Percentiles rank a stretch among this genome's conserved stretches.
Conservation (phyloP, 805 yeast genomes). For the Barnettozyma sp. region DNA sequence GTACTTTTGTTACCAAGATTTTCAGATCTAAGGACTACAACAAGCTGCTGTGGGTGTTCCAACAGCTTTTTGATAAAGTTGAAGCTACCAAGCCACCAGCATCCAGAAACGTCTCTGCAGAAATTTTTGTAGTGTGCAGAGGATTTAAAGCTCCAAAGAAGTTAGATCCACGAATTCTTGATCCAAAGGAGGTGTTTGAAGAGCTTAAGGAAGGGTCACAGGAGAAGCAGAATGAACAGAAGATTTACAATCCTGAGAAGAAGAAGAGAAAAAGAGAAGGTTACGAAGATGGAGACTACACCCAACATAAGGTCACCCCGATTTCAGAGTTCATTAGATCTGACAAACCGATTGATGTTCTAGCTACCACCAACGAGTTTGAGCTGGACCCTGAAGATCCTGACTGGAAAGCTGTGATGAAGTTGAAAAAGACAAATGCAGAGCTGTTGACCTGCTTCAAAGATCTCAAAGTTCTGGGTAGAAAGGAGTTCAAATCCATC, state of each 20-base stretch:
- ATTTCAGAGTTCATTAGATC: conserved; percentile 74
- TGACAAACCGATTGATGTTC: conserved; percentile 75
- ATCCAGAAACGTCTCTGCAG: conserved; percentile 98
- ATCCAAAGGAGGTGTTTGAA: conserved; percentile 90
- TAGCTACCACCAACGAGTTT: conserved; percentile 69
- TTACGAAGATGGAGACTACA: conserved; percentile 89
- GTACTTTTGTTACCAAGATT: conserved; percentile 92
- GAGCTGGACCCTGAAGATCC: conserved; percentile 51
- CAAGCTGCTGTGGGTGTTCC: conserved; percentile 95
- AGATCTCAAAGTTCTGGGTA: conserved; percentile 91
- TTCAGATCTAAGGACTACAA: conserved; percentile 99
- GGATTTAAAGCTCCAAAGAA: conserved; percentile 96
- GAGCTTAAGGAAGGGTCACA: conserved; percentile 59
- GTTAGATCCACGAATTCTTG: conserved; percentile 85
- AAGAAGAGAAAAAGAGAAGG: conserved; percentile 90
- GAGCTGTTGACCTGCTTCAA: conserved; percentile 80
- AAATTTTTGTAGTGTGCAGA: conserved; percentile 93
- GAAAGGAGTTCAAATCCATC: conserved; percentile 81
- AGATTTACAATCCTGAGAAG: conserved; percentile 90
- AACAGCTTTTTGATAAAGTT: conserved; percentile 90
- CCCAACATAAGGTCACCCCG: conserved; percentile 61
- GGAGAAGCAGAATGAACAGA: conserved; percentile 77
- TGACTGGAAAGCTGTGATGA: conserved; percentile 66
- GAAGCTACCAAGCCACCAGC: conserved; percentile 99
- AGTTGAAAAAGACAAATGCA: conserved; percentile 66